Conservation (phyloP, 208 protist genomes). For the Leishmania amazonensis region DNA sequence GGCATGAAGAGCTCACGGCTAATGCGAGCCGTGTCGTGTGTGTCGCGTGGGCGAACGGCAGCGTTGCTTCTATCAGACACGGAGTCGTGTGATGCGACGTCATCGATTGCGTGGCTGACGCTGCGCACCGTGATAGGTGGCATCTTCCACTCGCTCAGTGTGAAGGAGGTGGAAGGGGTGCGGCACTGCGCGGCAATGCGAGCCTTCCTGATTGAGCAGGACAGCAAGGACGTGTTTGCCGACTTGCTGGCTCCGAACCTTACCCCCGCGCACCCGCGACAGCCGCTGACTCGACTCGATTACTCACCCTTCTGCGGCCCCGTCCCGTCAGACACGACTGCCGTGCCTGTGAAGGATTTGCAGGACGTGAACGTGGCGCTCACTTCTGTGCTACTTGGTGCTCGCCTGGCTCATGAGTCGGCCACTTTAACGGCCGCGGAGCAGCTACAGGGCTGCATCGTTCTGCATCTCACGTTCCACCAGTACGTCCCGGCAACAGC, state of each 20-base stretch:
- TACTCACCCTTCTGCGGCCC: constrained; percentile 52
- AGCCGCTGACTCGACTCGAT: constrained; percentile 26
- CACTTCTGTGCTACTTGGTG: too few species aligned
- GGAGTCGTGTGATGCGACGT: constrained; percentile 22
- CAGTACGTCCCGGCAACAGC: constrained; percentile 28
- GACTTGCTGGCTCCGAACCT: constrained; percentile 33
- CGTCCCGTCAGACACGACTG: constrained; percentile 17
- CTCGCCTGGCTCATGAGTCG: too few species aligned
- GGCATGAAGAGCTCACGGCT: too few species aligned
- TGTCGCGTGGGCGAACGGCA: too few species aligned
- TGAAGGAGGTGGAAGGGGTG: constrained; percentile 21
- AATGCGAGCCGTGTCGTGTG: too few species aligned
- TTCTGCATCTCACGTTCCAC: constrained; percentile 41
- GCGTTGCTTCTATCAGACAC: constrained; percentile 38
- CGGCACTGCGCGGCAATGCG: constrained; percentile 29
- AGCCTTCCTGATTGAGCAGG: constrained; percentile 30
- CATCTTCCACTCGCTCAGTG: constrained; percentile 34
- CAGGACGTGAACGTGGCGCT: too few species aligned
- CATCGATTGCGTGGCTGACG: constrained; percentile 41
- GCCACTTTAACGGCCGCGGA: too few species aligned
- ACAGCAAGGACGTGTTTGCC: constrained; percentile 13
- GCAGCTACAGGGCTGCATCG: too few species aligned
- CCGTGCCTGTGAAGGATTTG: constrained; percentile 14
- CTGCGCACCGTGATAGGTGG: constrained; percentile 36
- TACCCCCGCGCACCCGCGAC: constrained; percentile 3